A percentile compares a stretch with the other conserved stretches of the same genome.
These are phyloP conservation scores for Xylariaceae sp. DNA, from an alignment of 2,329 filamentous ascomycete species.

Conservation along the genomic window DNA sequence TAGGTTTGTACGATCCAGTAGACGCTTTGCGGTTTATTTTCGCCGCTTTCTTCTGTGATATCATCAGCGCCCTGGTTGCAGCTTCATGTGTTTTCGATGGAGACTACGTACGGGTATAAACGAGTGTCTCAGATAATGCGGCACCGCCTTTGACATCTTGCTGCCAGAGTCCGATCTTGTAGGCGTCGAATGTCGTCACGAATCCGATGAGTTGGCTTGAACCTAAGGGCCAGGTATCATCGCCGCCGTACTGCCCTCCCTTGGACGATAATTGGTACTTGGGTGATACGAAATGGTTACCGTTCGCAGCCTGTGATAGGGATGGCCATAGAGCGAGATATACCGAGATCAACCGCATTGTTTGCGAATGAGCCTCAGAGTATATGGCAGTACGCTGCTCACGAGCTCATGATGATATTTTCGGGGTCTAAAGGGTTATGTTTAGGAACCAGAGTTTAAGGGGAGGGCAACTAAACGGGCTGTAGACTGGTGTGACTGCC, in stretches of 20 bases:
- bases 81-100: background rate
- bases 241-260: background rate
- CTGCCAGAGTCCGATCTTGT: constrained; percentile 8
- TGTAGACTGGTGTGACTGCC: too few relatives aligned
- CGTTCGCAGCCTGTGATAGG: too few relatives aligned
- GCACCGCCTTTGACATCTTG: background rate
- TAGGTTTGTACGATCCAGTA: constrained; percentile 10
- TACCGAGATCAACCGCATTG: background rate
- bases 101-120: background rate
- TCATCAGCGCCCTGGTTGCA: background rate
- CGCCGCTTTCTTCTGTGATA: background rate
- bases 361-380: background rate
- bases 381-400: background rate
- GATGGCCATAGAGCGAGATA: background rate
- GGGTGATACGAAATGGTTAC: background rate
- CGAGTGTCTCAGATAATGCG: background rate
- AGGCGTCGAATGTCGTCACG: background rate
- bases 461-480: too few relatives aligned
- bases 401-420: too few relatives aligned
- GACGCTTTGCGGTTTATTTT: constrained; percentile 3
- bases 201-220: background rate
- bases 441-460: too few relatives aligned
- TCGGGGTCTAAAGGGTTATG: too few relatives aligned
- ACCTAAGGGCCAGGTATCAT: background rate
- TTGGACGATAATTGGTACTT: background rate